A percentile compares a stretch with the other conserved stretches of the same genome.
These are phyloP conservation scores for Eremothecium coryli DNA, from an alignment of 1,139 yeast genomes.

Conservation along the genomic window DNA sequence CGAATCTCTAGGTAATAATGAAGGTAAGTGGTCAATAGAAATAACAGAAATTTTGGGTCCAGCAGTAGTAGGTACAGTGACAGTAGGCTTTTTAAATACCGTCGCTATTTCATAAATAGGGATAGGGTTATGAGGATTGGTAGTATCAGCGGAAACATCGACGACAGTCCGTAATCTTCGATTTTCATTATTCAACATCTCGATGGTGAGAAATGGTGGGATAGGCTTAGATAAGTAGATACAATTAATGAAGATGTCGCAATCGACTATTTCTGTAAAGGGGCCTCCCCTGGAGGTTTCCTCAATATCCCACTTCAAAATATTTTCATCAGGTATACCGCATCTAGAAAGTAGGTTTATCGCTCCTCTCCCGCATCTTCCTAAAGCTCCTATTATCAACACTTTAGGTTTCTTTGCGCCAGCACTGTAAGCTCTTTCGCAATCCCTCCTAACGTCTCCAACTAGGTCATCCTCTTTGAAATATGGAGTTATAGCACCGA, in stretches of 20 bases:
- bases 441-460: conserved; percentile 54
- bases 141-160: conserved; percentile 97
- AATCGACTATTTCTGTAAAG: conserved; percentile 75
- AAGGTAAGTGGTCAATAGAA: conserved; percentile 96
- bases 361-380: conserved; percentile 99
- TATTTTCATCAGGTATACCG: conserved; percentile 80
- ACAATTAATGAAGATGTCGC: conserved; percentile 91
- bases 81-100: conserved; percentile 85
- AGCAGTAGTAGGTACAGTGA: conserved; percentile 58
- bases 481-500: conserved; percentile 73
- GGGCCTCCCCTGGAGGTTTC: conserved; percentile 98
- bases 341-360: conserved; percentile 68
- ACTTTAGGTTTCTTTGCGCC: conserved; percentile 68
- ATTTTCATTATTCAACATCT: conserved; percentile 47
- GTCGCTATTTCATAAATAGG: conserved; percentile 90
- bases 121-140: conserved; percentile 95
- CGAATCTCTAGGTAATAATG: conserved; percentile 91
- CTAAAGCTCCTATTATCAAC: conserved; percentile 91
- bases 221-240: conserved; percentile 89
- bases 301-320: conserved; percentile 90
- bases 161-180: conserved; percentile 87
- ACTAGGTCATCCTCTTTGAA: conserved; percentile 70
- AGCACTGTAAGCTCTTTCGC: conserved; percentile 48
- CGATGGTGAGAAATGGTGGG: conserved; percentile 76
- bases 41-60: conserved; percentile 88